phyloP scores from a whole-genome alignment of 805 yeast genomes.

The Cyberlindnera veronae region DNA sequence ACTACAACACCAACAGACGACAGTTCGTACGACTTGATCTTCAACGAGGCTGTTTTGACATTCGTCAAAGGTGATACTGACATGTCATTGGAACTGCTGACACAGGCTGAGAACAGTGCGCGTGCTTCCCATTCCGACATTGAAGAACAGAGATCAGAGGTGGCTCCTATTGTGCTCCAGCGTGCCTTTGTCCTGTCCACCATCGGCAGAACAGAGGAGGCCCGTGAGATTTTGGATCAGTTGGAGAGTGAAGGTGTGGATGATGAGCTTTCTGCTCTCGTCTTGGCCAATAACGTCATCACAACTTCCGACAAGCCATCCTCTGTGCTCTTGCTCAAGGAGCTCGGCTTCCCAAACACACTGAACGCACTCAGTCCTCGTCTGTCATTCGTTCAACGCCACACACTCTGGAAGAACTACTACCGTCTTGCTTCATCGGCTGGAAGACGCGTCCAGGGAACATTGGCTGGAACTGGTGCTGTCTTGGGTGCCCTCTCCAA shows the following conservation, averaged over 20 bases:
- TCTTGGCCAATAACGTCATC: conserved; percentile 31
- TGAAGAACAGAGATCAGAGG: conserved; percentile 41
- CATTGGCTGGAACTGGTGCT: conserved; percentile 18
- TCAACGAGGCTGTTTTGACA: conserved; percentile 60
- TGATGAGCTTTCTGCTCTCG: conserved; percentile 29
- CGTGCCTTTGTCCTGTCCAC: conserved; percentile 52
- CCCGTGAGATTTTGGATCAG: conserved; percentile 35
- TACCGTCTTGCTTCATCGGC: conserved; percentile 18
- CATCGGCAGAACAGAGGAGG: conserved; percentile 33
- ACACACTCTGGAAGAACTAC: conserved; percentile 21
- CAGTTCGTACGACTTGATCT: conserved; percentile 55
- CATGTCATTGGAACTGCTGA: conserved; percentile 40
- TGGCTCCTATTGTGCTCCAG: conserved; percentile 61
- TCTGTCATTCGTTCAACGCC: conserved; percentile 22
- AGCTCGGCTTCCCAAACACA: conserved; percentile 28
- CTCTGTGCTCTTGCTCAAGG: conserved; percentile 31
- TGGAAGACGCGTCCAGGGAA: conserved; percentile 17
- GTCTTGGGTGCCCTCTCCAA: conserved; percentile 12
- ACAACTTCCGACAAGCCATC: conserved; percentile 11
- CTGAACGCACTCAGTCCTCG: conserved; percentile 20
- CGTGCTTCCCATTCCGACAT: conserved; percentile 36
- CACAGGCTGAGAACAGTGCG: conserved; percentile 41
- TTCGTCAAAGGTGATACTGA: conserved; percentile 40
- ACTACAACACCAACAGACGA: conserved; percentile 19
- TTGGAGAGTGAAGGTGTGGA: conserved; percentile 25